Percentiles rank a stretch among this genome's conserved stretches.
Conservation (phyloP, 257 asterid genomes). For the Solanum bulbocastanum region DNA sequence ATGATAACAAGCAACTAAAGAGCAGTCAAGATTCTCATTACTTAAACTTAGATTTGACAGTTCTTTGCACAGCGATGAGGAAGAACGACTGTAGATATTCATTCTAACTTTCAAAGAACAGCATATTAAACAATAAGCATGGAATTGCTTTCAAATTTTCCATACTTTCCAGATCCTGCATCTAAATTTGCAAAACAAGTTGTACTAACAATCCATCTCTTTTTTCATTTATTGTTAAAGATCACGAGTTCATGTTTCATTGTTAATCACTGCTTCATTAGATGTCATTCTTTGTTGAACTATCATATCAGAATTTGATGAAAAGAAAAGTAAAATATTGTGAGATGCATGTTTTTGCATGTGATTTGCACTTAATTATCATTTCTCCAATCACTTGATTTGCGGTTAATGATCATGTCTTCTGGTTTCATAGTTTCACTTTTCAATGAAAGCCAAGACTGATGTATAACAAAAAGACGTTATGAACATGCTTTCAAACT, state of each 20-base stretch:
- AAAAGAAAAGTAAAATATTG: not conserved
- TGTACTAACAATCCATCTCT: not conserved
- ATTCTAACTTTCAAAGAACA: not conserved
- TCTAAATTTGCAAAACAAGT: not conserved
- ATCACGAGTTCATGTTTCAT: not conserved
- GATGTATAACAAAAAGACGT: not conserved
- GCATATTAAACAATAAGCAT: not conserved
- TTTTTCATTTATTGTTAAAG: not conserved
- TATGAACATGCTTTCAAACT: not conserved
- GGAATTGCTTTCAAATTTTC: conserved; percentile 2
- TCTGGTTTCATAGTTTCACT: not conserved
- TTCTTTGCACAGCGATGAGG: not conserved
- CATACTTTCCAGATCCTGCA: conserved; percentile 42
- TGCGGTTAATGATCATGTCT: not conserved
- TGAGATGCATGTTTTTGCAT: not conserved
- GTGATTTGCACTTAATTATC: not conserved
- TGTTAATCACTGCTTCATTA: not conserved
- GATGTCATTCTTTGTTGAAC: not conserved
- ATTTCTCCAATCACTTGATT: not conserved
- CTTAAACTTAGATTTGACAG: not conserved
- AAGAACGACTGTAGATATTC: not conserved
- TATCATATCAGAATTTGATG: not conserved
- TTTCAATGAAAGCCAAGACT: not conserved
- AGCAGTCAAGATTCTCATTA: not conserved
- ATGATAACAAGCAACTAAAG: not conserved